Evolutionary conservation across 495 filamentous ascomycete genomes (phyloP), one percentile per base, ranked within the genome.

Genomic region (Tricharina praecox): DNA sequence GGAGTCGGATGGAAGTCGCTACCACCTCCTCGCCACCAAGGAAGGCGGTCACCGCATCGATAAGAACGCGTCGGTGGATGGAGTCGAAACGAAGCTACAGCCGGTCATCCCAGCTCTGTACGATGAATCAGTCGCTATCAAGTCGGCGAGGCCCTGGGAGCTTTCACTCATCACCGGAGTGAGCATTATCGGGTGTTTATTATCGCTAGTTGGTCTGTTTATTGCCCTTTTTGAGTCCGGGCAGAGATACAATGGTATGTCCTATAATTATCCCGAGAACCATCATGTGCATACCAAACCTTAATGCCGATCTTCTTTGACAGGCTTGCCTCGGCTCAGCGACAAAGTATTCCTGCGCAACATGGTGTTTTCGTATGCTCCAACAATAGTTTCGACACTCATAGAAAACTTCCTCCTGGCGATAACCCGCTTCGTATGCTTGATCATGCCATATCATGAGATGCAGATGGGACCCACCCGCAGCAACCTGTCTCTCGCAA

Each of bases 291-390:
- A n/a, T n/a, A n/a, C n/a, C n/a, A n/a, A n/a, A n/a, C n/a, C n/a
- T n/a, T n/a, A n/a, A n/a, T n/a, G n/a, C n/a, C n/a, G n/a, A n/a
- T n/a, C n/a, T n/a, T n/a, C n/a, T n/a, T n/a, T n/a, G n/a, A n/a
- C n/a, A n/a, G n/a, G n/a, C n/a, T n/a, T n/a, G n/a, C n/a, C n/a
- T n/a, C n/a, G n/a, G n/a, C n/a, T n/a, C n/a, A n/a, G n/a, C n/a
- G n/a, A n/a, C n/a, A n/a, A n/a, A n/a, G 47, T 33, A 16, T 35
- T 23, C 26, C 21, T 30, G 15, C 28, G 26, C 11, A 50, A 50
- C n/a, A 7, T 50, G 20, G 2, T 43, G 19, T 50, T 21, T 33
- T 50, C 47, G 21, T 28, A 50, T 21, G 10, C 40, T 11, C 47
- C 47, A 19, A 50, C 47, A 3, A 24, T 33, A 4, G 5, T 23